Conservation (phyloP, 306 rosid species). For the Casuarina cunninghamiana region DNA sequence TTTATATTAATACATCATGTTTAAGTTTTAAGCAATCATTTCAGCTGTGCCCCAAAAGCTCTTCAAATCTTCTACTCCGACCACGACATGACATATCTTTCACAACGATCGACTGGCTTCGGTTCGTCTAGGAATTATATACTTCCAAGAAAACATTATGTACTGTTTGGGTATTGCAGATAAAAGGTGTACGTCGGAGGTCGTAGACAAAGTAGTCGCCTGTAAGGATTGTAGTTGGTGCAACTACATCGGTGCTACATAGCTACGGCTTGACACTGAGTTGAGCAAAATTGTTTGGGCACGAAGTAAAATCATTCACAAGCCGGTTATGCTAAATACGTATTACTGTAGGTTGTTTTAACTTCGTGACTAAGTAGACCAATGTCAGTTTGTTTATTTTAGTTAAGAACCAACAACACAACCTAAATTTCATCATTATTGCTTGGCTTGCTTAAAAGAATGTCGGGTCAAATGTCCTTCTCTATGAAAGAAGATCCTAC, state of each 20-base stretch:
- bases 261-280: not conserved
- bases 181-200: not conserved
- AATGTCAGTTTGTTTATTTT: not conserved
- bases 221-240: conserved; percentile 26
- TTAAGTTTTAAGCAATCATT: no score
- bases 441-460: conserved; percentile 28
- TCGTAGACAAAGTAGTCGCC: conserved; percentile 5
- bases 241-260: not conserved
- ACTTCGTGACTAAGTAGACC: not conserved
- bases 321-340: not conserved
- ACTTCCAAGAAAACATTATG: no score
- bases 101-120: no score
- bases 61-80: no score
- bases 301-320: not conserved
- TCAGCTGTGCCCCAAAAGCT: no score
- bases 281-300: not conserved
- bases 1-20: no score
- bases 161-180: not conserved
- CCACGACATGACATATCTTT: no score
- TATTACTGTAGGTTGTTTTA: not conserved
- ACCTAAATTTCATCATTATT: conserved; percentile 16
- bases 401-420: not conserved
- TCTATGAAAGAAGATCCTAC: conserved; percentile 4
- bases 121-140: no score
- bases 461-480: conserved; percentile 34